Evolutionary conservation across 169 alveolate genomes (phyloP).

Genomic region (Plasmodium coatneyi): DNA sequence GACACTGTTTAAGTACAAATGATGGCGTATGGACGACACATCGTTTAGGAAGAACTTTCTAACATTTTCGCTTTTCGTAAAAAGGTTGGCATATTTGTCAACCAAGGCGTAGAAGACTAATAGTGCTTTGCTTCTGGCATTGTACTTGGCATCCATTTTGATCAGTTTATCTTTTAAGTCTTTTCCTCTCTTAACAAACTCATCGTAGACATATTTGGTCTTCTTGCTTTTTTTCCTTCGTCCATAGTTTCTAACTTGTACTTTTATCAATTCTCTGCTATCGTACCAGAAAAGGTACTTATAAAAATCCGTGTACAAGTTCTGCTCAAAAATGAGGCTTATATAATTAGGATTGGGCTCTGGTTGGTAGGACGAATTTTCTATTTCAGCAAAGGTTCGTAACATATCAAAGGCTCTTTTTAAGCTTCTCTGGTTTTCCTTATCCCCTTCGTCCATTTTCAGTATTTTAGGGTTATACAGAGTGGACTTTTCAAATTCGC

Average conservation of each 20-base stretch:
- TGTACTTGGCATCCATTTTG: conserved; percentile 10
- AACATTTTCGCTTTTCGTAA: conserved; percentile 17
- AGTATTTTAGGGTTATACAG: conserved; percentile 4
- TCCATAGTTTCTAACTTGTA: neutral
- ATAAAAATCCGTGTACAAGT: conserved; percentile 27
- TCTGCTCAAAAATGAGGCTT: conserved; percentile 50
- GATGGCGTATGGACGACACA: conserved; percentile 26
- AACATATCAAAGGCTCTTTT: conserved; percentile 69
- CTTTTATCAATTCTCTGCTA: conserved; percentile 20
- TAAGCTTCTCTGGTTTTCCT: conserved; percentile 32
- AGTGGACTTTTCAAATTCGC: conserved; percentile 56
- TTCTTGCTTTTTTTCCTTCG: neutral
- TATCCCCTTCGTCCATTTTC: conserved; percentile 9
- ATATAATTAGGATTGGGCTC: conserved; percentile 17
- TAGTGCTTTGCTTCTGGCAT: conserved; percentile 36
- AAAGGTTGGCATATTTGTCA: conserved; percentile 23
- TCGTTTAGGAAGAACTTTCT: conserved; percentile 14
- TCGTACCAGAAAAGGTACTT: conserved; percentile 63
- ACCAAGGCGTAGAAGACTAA: conserved; percentile 26
- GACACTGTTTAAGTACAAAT: conserved; percentile 34
- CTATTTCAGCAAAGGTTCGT: conserved; percentile 52
- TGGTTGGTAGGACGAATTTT: neutral
- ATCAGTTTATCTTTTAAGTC: conserved; percentile 17
- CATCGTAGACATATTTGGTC: conserved; percentile 23
- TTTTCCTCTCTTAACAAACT: conserved; percentile 11